phyloP scores from a whole-genome alignment of 2,329 filamentous ascomycete genomes.

The Alternaria sp. region DNA sequence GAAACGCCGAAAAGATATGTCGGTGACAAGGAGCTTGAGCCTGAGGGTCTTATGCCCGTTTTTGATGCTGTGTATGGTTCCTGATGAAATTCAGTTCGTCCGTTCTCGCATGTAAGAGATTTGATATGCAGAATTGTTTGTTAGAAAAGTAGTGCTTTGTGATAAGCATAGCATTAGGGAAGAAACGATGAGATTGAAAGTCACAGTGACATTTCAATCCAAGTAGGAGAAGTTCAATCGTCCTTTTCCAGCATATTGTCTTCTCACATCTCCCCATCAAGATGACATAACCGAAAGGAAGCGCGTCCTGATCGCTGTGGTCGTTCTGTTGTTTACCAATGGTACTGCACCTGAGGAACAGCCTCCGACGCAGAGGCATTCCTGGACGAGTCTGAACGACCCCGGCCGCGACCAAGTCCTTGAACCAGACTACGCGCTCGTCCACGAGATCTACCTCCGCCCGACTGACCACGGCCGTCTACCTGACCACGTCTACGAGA shows the following conservation, averaged over 20 bases:
- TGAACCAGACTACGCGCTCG: neutral
- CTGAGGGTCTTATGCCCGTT: neutral
- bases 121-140: too few relatives aligned
- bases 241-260: too few relatives aligned
- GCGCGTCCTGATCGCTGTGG: too few relatives aligned
- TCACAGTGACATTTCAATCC: neutral
- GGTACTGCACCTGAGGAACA: slow-evolving; percentile 10
- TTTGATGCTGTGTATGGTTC: neutral
- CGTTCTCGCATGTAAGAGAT: too few relatives aligned
- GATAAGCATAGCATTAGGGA: too few relatives aligned
- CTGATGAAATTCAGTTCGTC: too few relatives aligned
- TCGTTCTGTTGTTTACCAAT: neutral
- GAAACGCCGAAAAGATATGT: neutral
- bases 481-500: slow-evolving; percentile 6
- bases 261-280: too few relatives aligned
- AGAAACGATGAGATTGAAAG: neutral
- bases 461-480: neutral
- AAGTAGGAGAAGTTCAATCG: too few relatives aligned
- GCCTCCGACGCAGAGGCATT: neutral
- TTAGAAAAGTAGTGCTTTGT: too few relatives aligned
- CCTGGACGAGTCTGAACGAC: neutral
- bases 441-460: neutral
- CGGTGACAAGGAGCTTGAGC: neutral
- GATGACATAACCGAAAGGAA: too few relatives aligned
- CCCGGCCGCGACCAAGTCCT: slow-evolving; percentile 17